Percentiles rank a stretch among this genome's conserved stretches.
Evolutionary conservation across 2,329 filamentous ascomycete species (phyloP).

Genomic region (Botryotinia convoluta): DNA sequence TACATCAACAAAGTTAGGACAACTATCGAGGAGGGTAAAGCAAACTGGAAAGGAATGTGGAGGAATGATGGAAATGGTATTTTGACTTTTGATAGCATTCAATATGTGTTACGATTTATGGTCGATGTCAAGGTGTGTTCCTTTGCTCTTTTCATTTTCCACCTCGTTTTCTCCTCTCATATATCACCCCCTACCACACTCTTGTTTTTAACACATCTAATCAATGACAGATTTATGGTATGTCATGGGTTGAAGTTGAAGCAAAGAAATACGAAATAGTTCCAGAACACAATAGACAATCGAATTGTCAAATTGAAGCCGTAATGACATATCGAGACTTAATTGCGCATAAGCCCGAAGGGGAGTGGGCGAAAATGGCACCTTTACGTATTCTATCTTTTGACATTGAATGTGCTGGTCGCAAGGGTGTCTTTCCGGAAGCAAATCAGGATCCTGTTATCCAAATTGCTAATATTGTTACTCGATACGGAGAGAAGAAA

Average conservation of each 20-base stretch:
- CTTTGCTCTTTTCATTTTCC: no score
- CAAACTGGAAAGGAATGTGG: slow-evolving; percentile 93
- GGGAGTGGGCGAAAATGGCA: slow-evolving; percentile 98
- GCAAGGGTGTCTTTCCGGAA: slow-evolving; percentile 96
- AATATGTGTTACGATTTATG: slow-evolving; percentile 96
- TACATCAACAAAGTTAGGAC: slow-evolving; percentile 73
- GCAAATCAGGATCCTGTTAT: slow-evolving; percentile 90
- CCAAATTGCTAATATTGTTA: slow-evolving; percentile 96
- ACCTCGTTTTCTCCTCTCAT: not conserved
- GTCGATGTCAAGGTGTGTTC: slow-evolving; percentile 77
- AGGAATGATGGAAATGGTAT: slow-evolving; percentile 66
- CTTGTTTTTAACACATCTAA: slow-evolving; percentile 18
- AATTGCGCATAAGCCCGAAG: slow-evolving; percentile 81
- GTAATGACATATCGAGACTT: slow-evolving; percentile 78
- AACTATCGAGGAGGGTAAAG: slow-evolving; percentile 69
- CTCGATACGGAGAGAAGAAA: slow-evolving; percentile 89
- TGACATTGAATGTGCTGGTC: slow-evolving; percentile 97
- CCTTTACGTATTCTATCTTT: slow-evolving; percentile 90
- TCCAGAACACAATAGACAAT: slow-evolving; percentile 65
- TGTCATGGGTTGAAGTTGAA: slow-evolving; percentile 95
- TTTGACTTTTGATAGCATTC: slow-evolving; percentile 91
- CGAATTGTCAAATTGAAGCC: slow-evolving; percentile 95
- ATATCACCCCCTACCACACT: not conserved
- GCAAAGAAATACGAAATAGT: slow-evolving; percentile 71
- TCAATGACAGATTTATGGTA: slow-evolving; percentile 68